Percentiles rank a stretch among this genome's conserved stretches.
These are phyloP conservation scores for Calonectria pseudoreteaudii DNA, from an alignment of 2,329 filamentous ascomycete species.

Conservation along the genomic window DNA sequence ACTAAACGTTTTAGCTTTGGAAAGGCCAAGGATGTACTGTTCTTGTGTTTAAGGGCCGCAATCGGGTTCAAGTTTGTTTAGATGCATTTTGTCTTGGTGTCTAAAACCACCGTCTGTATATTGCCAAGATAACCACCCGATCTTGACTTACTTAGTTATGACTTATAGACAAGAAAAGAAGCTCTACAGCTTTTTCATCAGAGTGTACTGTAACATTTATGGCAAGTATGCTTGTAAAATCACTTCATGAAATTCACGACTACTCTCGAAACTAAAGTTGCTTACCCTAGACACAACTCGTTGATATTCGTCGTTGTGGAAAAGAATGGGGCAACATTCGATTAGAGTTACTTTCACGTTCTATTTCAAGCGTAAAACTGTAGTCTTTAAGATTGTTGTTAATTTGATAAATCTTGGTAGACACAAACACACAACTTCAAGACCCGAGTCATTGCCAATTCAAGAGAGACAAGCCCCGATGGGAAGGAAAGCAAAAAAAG, in stretches of 20 bases:
- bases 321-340: background rate
- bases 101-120: background rate
- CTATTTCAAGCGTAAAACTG: background rate
- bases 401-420: background rate
- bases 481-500: no score
- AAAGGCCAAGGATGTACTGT: background rate
- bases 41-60: background rate
- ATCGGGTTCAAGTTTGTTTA: background rate
- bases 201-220: background rate
- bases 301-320: background rate
- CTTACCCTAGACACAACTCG: background rate
- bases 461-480: no score
- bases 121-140: background rate
- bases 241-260: background rate
- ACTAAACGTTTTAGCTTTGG: background rate
- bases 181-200: background rate
- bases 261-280: background rate
- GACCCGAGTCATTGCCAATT: background rate
- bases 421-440: background rate
- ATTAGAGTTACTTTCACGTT: background rate
- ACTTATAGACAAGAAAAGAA: background rate
- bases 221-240: background rate
- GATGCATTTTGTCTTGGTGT: background rate
- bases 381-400: background rate
- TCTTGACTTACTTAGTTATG: no score